phyloP scores from a whole-genome alignment of 2,329 filamentous ascomycete species.

The Raffaelea deltoideospora region DNA sequence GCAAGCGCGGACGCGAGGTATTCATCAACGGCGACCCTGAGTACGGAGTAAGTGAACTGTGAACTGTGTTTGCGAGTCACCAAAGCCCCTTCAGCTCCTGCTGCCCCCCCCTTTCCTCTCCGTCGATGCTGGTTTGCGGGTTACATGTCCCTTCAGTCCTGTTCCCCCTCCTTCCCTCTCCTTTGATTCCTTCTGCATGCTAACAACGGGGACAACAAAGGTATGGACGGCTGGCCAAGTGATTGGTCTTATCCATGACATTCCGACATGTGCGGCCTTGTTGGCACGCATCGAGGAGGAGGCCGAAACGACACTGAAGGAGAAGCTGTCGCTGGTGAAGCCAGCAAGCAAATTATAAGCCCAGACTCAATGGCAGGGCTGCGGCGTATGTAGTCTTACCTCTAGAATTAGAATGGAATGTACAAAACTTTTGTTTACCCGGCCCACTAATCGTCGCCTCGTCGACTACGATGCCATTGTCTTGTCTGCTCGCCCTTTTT shows the following conservation, averaged over 20 bases:
- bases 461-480: too few species aligned
- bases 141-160: too few species aligned
- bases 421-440: background rate
- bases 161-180: constrained; percentile 1
- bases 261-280: constrained; percentile 58
- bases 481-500: too few species aligned
- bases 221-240: constrained; percentile 97
- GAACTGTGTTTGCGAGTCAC: too few species aligned
- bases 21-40: constrained; percentile 87
- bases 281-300: constrained; percentile 63
- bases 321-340: constrained; percentile 39
- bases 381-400: background rate
- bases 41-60: constrained; percentile 72
- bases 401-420: background rate
- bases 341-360: constrained; percentile 40
- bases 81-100: background rate
- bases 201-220: constrained; percentile 24
- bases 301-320: constrained; percentile 49
- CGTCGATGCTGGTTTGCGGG: too few species aligned
- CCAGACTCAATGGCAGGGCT: too few species aligned
- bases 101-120: background rate
- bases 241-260: constrained; percentile 75
- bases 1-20: constrained; percentile 79
- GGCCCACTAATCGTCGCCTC: too few species aligned
- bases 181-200: constrained; percentile 2